These are phyloP conservation scores for Lunularia cruciata DNA, from an alignment of 225 moss, liverwort and hornwort species.

Conservation along the genomic window DNA sequence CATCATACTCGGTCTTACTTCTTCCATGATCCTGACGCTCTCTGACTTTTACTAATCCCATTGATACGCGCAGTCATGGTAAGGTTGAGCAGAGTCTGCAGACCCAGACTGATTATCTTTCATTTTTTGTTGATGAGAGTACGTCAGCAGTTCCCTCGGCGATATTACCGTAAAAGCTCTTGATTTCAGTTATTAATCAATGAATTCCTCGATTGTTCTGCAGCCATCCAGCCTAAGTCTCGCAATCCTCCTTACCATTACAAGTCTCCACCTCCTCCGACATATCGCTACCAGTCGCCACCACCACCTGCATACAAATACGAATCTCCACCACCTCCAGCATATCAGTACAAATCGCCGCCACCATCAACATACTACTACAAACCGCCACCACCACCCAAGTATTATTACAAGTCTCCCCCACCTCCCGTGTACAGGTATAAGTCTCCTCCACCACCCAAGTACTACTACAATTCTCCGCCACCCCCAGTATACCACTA, in stretches of 20 bases:
- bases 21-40: neutral
- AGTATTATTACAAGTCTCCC: slow-evolving; percentile 7
- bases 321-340: neutral
- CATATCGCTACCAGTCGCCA: neutral
- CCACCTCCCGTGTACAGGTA: slow-evolving; percentile 1
- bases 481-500: slow-evolving; percentile 3
- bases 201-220: no score
- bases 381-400: slow-evolving; percentile 5
- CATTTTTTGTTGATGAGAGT: no score
- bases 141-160: no score
- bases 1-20: neutral
- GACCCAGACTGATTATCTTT: neutral
- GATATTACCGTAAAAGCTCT: no score
- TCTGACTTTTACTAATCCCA: neutral
- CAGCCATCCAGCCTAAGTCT: no score
- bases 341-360: neutral
- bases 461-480: slow-evolving; percentile 14
- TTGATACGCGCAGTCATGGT: neutral
- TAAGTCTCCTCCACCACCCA: slow-evolving; percentile 7
- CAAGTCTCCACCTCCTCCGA: slow-evolving; percentile 1
- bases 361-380: slow-evolving; percentile 6
- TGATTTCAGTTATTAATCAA: neutral
- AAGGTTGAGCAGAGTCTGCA: neutral
- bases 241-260: neutral
- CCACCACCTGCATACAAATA: neutral